Base-by-base conservation (phyloP, 345 rosid genomes). In the Moricandia arvensis region DNA sequence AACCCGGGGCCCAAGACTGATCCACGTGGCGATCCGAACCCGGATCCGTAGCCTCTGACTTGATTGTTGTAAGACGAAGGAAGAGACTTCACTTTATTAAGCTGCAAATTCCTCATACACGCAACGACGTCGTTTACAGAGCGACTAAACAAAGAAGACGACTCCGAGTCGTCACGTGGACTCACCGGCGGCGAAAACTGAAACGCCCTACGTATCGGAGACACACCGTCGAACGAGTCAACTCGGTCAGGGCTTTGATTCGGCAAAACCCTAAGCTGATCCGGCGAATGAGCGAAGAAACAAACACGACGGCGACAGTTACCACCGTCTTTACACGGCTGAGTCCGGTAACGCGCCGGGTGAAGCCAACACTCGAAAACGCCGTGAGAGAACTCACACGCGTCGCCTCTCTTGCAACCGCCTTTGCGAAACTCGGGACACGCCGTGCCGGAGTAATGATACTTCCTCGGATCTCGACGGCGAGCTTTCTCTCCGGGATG, bases 291-390 rank as follows among this genome's bases (percentile, higher is more conserved):
- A 65, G 98, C 98, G 2, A 94, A 94, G 83, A 94, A 94, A 73
- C 98, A 94, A 1, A 94, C 96, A 18, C 93, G 84, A 13, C 98
- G 85, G 59, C 86, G 74, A 49, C 98, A 94, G 65, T 69, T 74
- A 31, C 79, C 64, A 0, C 98, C 97, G 69, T 94, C 97, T 80
- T 94, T 94, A 59, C 98, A 94, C 18, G 96, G 95, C 88, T 90
- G 96, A 10, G 97, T 94, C 0, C 98, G 81, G 51, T 94, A 94
- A 15, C 98, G 83, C 0, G 91, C 87, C 0, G 98, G 98, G 55
- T 94, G 98, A 3, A 94, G 93, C 98, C 98, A 94, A 79, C 97
- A 89, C 87, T 94, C 98, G n/a, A 94, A 94, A 34, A 94, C 98
- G 3, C 98, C 98, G 37, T 94, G 98, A 4, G 98, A 89, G 13